Base-by-base conservation (phyloP, 495 filamentous ascomycete genomes). In the Xylona heveae region DNA sequence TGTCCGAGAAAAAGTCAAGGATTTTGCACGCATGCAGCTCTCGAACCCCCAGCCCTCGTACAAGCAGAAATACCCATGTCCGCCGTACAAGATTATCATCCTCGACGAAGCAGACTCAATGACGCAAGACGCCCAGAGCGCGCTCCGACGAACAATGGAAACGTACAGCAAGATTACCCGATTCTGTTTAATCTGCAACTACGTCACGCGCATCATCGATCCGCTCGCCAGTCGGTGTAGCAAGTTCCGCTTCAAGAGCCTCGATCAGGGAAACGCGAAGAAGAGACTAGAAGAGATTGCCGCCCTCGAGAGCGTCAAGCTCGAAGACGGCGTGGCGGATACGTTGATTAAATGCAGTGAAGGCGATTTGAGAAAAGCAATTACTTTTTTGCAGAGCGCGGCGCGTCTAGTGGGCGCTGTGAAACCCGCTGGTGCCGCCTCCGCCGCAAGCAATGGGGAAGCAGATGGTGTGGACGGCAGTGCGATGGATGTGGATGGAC, bases 171-270 rank as follows among this genome's bases (percentile, higher is more conserved):
- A 78, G 47, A 94, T 95, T 47, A 99, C 88, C 4, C 62, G 88
- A 15, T 99, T 99, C 53, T 95, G 90, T 51, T 60, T 99, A 8
- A 83, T 95, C 24, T 99, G 88, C 55, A 99, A 99, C 55, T 99
- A 95, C 44, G 85, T 99, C 20, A 95, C 88, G 0, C 59, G 88
- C 34, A 95, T 99, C 46, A 99, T 99, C 44, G 88, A 95, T 49
- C 88, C 88, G 16, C 58, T 99, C 15, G 88, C 88, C 1, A 79
- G 71, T 48, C 66, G 79, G 31, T 99, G 88, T 53, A 80, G 72
- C 52, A 99, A 99, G 55, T 99, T 99, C 53, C 64, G 88, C 13
- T 99, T 99, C 63, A 99, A 99, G 72, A 74, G 72, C 31, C 56
- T 95, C 38, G 90, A 95, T 48, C 71, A 78, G 44, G 68, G 37